phyloP scores from a whole-genome alignment of 2,329 filamentous ascomycete species.

The Venturia aucupariae region DNA sequence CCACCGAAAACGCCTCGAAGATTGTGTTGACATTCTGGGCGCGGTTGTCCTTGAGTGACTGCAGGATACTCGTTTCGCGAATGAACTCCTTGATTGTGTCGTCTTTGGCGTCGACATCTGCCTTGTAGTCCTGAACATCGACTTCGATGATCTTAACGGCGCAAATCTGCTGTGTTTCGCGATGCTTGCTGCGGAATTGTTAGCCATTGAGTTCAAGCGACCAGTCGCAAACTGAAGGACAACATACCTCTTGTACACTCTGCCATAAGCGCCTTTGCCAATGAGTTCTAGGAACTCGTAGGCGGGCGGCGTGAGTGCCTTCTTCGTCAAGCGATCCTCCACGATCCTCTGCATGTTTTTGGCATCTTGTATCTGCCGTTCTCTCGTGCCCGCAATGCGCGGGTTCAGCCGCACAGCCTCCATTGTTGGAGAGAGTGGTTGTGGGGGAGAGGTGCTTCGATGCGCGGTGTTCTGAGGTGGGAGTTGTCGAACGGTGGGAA shows the following conservation, averaged over 20 bases:
- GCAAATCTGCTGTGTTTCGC: constrained; percentile 44
- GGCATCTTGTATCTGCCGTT: constrained; percentile 59
- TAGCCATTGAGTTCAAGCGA: constrained; percentile 16
- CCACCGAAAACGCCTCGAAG: constrained; percentile 67
- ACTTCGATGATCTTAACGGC: constrained; percentile 80
- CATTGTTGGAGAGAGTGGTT: constrained; percentile 18
- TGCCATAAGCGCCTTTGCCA: constrained; percentile 65
- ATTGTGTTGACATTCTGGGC: constrained; percentile 75
- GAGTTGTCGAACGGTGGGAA: neutral
- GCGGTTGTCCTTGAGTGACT: constrained; percentile 62
- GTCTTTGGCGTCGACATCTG: constrained; percentile 23
- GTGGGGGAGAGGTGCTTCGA: neutral
- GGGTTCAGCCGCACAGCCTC: constrained; percentile 22
- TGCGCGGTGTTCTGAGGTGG: neutral
- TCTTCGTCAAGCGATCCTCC: constrained; percentile 50
- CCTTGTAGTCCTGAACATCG: constrained; percentile 58
- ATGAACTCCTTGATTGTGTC: constrained; percentile 43
- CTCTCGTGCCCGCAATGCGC: constrained; percentile 37
- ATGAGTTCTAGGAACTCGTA: constrained; percentile 65
- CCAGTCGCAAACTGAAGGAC: neutral
- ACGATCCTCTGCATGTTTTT: constrained; percentile 59
- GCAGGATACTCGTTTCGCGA: constrained; percentile 57
- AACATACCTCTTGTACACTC: constrained; percentile 56
- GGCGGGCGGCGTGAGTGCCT: constrained; percentile 51
- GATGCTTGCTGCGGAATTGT: constrained; percentile 27